Conservation (phyloP, 83 land plant genomes). For the Thuja plicata region DNA sequence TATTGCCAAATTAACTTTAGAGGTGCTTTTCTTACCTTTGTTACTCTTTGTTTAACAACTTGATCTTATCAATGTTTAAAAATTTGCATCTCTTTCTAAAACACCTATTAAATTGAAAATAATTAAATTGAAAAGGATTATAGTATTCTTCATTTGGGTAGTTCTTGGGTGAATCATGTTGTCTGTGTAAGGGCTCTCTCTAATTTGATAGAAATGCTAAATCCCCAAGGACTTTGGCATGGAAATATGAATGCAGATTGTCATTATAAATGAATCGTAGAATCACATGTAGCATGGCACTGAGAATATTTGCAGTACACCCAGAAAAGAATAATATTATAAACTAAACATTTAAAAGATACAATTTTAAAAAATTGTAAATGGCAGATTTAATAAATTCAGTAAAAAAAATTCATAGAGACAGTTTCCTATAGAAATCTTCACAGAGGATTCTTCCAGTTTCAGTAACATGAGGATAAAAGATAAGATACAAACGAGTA, state of each 20-base stretch:
- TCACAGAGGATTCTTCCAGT: background rate
- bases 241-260: background rate
- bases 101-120: background rate
- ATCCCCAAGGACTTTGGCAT: background rate
- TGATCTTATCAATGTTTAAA: background rate
- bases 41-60: background rate
- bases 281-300: background rate
- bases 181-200: background rate
- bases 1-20: background rate
- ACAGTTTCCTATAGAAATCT: background rate
- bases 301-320: background rate
- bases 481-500: background rate
- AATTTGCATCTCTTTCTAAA: background rate
- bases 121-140: background rate
- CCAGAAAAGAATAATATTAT: background rate
- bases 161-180: background rate
- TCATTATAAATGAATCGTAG: background rate
- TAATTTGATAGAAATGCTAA: background rate
- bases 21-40: background rate
- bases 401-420: background rate
- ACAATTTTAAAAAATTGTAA: background rate
- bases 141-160: background rate
- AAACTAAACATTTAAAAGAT: background rate
- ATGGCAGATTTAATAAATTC: background rate
- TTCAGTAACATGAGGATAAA: background rate